These are phyloP conservation scores for Ophiocordyceps camponoti-leonardi DNA, from an alignment of 2,329 filamentous ascomycete species.

Conservation along the genomic window DNA sequence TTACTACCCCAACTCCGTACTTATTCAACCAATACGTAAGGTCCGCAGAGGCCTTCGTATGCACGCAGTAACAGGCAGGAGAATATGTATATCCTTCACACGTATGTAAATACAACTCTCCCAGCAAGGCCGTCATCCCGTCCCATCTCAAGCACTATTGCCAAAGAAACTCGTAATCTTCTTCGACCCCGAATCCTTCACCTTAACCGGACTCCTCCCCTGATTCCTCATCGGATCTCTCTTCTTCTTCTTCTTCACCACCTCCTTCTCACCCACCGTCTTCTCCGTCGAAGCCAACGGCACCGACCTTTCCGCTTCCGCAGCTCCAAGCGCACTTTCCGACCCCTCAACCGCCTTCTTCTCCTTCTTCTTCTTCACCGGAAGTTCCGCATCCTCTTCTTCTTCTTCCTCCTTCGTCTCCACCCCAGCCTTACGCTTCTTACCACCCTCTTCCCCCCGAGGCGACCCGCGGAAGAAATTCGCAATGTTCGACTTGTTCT, in stretches of 20 bases:
- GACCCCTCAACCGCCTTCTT: neutral
- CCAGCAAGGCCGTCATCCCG: neutral
- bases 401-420: neutral
- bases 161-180: slow-evolving; percentile 81
- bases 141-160: slow-evolving; percentile 25
- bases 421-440: slow-evolving; percentile 2
- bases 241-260: slow-evolving; percentile 1
- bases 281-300: slow-evolving; percentile 9
- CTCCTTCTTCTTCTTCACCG: slow-evolving; percentile 10
- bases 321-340: neutral
- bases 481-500: slow-evolving; percentile 85
- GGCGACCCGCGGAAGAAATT: slow-evolving; percentile 67
- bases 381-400: neutral
- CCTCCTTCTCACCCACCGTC: too few species aligned
- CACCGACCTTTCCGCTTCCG: slow-evolving; percentile 1
- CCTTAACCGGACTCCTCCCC: slow-evolving; percentile 43
- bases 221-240: slow-evolving; percentile 23
- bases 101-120: too few species aligned
- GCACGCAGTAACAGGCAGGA: too few species aligned
- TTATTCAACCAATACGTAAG: too few species aligned
- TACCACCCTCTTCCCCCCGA: slow-evolving; percentile 8
- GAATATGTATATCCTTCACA: too few species aligned
- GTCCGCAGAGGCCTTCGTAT: too few species aligned
- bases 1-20: too few species aligned
- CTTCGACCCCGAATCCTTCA: slow-evolving; percentile 31